phyloP scores from a whole-genome alignment of 1,139 yeast species.

The Debaryomyces sp. region DNA sequence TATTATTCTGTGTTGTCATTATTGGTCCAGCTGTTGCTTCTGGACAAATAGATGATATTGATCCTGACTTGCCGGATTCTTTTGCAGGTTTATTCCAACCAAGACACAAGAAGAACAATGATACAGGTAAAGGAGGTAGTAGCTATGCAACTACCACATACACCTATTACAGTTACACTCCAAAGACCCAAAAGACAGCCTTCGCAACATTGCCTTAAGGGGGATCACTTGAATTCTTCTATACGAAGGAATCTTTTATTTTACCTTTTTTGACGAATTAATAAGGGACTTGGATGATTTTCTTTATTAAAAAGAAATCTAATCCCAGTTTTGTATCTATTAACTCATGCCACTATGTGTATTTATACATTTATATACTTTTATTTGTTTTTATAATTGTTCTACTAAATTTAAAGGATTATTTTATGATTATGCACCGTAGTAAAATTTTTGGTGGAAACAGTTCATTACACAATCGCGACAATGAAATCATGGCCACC shows the following conservation, averaged over 20 bases:
- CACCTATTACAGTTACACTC: slow-evolving; percentile 52
- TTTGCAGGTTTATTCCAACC: slow-evolving; percentile 96
- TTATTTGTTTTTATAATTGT: slow-evolving; percentile 6
- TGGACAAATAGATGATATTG: too few relatives aligned
- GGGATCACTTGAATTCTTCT: background rate
- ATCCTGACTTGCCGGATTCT: too few relatives aligned
- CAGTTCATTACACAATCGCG: slow-evolving; percentile 6
- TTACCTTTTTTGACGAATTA: background rate
- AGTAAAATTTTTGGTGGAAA: background rate
- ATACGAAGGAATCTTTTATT: background rate
- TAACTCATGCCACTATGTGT: slow-evolving; percentile 1
- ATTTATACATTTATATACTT: slow-evolving; percentile 8
- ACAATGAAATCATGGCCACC: background rate
- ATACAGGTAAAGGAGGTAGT: slow-evolving; percentile 63
- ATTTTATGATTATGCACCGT: background rate
- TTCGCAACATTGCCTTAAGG: slow-evolving; percentile 60
- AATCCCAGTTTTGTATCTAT: slow-evolving; percentile 1
- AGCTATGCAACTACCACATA: slow-evolving; percentile 43
- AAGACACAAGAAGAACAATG: slow-evolving; percentile 77
- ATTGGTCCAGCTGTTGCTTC: slow-evolving; percentile 97
- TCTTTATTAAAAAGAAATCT: background rate
- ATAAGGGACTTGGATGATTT: background rate
- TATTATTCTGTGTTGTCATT: slow-evolving; percentile 73
- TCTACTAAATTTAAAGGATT: slow-evolving; percentile 9
- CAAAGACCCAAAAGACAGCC: slow-evolving; percentile 52